These are phyloP conservation scores for Cyclotella sp. DNA, from an alignment of 108 stramenopile genomes.

Conservation along the genomic window DNA sequence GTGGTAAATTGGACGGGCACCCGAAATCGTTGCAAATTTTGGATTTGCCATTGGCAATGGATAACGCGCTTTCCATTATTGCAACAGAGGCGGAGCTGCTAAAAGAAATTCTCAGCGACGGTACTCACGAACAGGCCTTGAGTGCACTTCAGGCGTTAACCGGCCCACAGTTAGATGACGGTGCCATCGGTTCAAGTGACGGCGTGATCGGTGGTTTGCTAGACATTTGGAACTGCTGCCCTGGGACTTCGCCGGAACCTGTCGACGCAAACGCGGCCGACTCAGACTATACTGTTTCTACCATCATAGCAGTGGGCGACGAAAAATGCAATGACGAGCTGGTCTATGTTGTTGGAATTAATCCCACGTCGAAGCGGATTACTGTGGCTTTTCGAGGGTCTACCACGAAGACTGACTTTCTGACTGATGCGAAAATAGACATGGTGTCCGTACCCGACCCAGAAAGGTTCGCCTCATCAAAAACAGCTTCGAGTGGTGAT, in stretches of 20 bases:
- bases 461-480: constrained; percentile 48
- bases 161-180: neutral
- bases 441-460: constrained; percentile 57
- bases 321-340: constrained; percentile 60
- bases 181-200: neutral
- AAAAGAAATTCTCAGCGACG: constrained; percentile 43
- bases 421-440: constrained; percentile 65
- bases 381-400: constrained; percentile 72
- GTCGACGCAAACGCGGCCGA: neutral
- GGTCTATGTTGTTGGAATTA: constrained; percentile 68
- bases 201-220: constrained; percentile 18
- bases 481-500: constrained; percentile 17
- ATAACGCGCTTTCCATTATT: constrained; percentile 44
- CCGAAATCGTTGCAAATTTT: constrained; percentile 28
- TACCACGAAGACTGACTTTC: constrained; percentile 68
- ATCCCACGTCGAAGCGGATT: constrained; percentile 52
- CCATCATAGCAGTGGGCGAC: constrained; percentile 60
- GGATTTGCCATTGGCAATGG: constrained; percentile 52
- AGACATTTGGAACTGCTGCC: constrained; percentile 13
- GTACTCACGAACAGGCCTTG: constrained; percentile 46
- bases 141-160: constrained; percentile 38
- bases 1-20: constrained; percentile 31
- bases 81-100: constrained; percentile 40
- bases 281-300: constrained; percentile 16
- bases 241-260: neutral